A percentile compares a stretch with the other conserved stretches of the same genome.
These are phyloP conservation scores for Suillus decipiens DNA, from an alignment of 768 basidiomycete genomes.

Conservation along the genomic window DNA sequence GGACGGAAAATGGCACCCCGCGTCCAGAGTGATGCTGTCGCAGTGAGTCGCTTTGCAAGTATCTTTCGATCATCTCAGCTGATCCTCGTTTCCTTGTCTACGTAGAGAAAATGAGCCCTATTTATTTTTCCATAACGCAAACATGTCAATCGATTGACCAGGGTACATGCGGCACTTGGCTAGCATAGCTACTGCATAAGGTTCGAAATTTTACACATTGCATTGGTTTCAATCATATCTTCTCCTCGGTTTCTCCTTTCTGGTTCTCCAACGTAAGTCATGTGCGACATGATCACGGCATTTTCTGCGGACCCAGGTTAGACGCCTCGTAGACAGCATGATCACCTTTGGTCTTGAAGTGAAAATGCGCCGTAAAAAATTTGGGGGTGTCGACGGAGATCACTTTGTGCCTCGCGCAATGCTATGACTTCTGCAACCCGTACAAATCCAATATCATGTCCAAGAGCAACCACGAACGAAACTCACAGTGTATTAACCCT, in stretches of 20 bases:
- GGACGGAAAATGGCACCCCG: neutral
- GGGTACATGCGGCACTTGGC: neutral
- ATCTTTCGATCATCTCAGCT: neutral
- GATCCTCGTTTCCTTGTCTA: constrained; percentile 3
- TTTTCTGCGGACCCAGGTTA: neutral
- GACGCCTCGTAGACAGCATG: neutral
- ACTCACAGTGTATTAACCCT: neutral
- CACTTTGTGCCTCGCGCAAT: neutral
- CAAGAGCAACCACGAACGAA: neutral
- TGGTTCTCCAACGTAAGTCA: neutral
- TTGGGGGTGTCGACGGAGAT: neutral
- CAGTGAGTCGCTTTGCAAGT: neutral
- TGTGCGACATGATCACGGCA: neutral
- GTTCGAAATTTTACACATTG: neutral
- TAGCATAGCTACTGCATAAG: neutral
- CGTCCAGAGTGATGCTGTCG: neutral
- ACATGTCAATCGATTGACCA: neutral
- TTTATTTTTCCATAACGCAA: neutral
- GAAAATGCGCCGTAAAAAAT: neutral
- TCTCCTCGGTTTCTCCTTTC: neutral
- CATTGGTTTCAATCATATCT: neutral
- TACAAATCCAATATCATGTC: neutral
- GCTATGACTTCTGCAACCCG: neutral
- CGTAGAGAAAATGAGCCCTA: neutral
- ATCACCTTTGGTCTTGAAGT: neutral